Evolutionary conservation across 176 grass and related monocot genomes (phyloP).

Genomic region (Carex cristatella): DNA sequence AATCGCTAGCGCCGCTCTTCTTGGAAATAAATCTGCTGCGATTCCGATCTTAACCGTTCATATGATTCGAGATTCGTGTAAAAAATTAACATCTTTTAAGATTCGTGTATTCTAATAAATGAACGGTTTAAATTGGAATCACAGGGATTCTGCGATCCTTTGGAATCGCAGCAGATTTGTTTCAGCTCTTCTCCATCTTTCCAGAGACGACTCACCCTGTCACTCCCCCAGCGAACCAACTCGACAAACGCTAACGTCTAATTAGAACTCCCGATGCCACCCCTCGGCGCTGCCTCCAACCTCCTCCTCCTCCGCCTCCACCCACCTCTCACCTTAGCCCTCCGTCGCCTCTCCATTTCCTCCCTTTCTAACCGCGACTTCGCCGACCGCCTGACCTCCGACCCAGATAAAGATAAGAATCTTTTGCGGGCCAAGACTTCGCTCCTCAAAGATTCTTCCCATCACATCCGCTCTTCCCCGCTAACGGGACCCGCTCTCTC

Average conservation of each 20-base stretch:
- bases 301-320: conserved; percentile 24
- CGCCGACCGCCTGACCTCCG: background rate
- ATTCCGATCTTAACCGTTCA: no score
- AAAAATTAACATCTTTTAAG: no score
- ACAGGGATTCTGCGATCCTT: no score
- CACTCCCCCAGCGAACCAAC: background rate
- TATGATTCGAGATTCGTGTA: no score
- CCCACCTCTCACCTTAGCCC: conserved; percentile 21
- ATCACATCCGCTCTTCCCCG: background rate
- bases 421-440: conserved; percentile 9
- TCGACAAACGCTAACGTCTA: background rate
- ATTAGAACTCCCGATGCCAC: background rate
- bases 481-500: background rate
- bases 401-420: background rate
- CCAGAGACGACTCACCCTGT: background rate
- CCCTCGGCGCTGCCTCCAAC: conserved; percentile 5
- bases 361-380: background rate
- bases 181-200: background rate
- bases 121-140: no score
- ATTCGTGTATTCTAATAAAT: no score
- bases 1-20: no score
- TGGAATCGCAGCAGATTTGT: no score
- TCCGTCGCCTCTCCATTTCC: conserved; percentile 10
- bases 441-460: background rate
- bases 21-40: no score